These are phyloP conservation scores for Arthromyces matolae DNA, from an alignment of 768 basidiomycete species.

Conservation along the genomic window DNA sequence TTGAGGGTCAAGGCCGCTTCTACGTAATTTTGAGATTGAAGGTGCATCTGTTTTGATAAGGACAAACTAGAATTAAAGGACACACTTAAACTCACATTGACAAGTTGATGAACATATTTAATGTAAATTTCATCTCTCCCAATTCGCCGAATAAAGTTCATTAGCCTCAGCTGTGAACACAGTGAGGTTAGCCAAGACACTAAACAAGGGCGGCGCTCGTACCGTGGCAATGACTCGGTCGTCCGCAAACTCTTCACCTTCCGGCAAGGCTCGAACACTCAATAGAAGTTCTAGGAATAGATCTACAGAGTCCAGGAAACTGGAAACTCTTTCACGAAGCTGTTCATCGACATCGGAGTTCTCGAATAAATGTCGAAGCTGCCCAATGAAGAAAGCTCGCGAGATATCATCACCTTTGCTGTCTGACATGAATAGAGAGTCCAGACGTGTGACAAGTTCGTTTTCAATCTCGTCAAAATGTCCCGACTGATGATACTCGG, in stretches of 20 bases:
- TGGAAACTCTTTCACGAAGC: slow-evolving; percentile 71
- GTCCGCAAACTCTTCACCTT: slow-evolving; percentile 91
- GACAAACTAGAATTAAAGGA: not conserved
- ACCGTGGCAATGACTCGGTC: slow-evolving; percentile 92
- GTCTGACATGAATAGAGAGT: slow-evolving; percentile 90
- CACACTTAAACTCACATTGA: slow-evolving; percentile 57
- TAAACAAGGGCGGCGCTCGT: slow-evolving; percentile 16
- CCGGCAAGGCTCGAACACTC: slow-evolving; percentile 83
- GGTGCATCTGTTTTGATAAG: slow-evolving; percentile 59
- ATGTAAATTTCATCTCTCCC: slow-evolving; percentile 93
- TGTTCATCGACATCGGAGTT: slow-evolving; percentile 75
- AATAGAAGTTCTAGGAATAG: slow-evolving; percentile 89
- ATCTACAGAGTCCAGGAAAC: slow-evolving; percentile 87
- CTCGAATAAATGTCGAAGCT: slow-evolving; percentile 88
- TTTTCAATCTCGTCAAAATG: slow-evolving; percentile 90
- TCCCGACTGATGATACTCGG: slow-evolving; percentile 80
- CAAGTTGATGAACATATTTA: slow-evolving; percentile 93
- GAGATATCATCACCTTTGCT: slow-evolving; percentile 89
- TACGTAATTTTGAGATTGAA: slow-evolving; percentile 85
- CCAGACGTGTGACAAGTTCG: slow-evolving; percentile 87
- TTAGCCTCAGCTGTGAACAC: slow-evolving; percentile 62
- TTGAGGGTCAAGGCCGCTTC: slow-evolving; percentile 93
- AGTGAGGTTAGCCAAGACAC: slow-evolving; percentile 6
- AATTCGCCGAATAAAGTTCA: slow-evolving; percentile 92
- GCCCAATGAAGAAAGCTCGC: slow-evolving; percentile 88